These are phyloP conservation scores for Cladophialophora yegresii DNA, from an alignment of 2,329 filamentous ascomycete genomes.

Conservation along the genomic window DNA sequence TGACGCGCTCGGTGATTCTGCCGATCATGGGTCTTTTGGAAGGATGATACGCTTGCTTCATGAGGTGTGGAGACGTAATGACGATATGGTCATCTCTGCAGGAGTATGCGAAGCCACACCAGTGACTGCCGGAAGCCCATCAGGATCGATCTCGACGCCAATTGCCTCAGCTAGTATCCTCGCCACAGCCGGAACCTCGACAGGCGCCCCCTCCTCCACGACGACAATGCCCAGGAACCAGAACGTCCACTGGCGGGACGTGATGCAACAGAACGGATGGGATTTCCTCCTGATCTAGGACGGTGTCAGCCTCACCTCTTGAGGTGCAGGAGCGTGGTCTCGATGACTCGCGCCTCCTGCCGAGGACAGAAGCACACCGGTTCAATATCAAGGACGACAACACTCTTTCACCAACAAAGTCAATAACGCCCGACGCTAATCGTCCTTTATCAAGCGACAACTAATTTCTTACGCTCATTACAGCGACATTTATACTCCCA, in stretches of 20 bases:
- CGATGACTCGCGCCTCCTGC: slow-evolving; percentile 18
- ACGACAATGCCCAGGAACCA: slow-evolving; percentile 43
- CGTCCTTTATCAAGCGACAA: slow-evolving; percentile 33
- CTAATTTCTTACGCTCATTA: slow-evolving; percentile 21
- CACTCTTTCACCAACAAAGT: slow-evolving; percentile 20
- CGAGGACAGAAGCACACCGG: slow-evolving; percentile 6
- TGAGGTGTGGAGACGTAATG: slow-evolving; percentile 78
- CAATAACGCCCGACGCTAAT: slow-evolving; percentile 8
- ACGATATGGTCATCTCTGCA: slow-evolving; percentile 55
- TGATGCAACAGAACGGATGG: slow-evolving; percentile 89
- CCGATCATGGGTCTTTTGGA: slow-evolving; percentile 80
- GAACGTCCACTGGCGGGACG: slow-evolving; percentile 89
- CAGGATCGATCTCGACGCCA: slow-evolving; percentile 31
- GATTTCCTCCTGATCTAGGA: slow-evolving; percentile 77
- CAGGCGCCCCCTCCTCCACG: slow-evolving; percentile 25
- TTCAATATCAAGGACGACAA: slow-evolving; percentile 9
- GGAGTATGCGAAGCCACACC: slow-evolving; percentile 37
- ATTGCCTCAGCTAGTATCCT: slow-evolving; percentile 18
- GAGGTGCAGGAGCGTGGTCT: slow-evolving; percentile 22
- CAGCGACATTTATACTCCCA: slow-evolving; percentile 1
- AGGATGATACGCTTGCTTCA: slow-evolving; percentile 75
- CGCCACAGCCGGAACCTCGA: slow-evolving; percentile 34
- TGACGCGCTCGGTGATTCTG: slow-evolving; percentile 71
- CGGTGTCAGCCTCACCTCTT: slow-evolving; percentile 13
- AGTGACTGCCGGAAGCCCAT: slow-evolving; percentile 34